These are phyloP conservation scores for Penium margaritaceum DNA, from an alignment of 139 green algal species.

Conservation along the genomic window DNA sequence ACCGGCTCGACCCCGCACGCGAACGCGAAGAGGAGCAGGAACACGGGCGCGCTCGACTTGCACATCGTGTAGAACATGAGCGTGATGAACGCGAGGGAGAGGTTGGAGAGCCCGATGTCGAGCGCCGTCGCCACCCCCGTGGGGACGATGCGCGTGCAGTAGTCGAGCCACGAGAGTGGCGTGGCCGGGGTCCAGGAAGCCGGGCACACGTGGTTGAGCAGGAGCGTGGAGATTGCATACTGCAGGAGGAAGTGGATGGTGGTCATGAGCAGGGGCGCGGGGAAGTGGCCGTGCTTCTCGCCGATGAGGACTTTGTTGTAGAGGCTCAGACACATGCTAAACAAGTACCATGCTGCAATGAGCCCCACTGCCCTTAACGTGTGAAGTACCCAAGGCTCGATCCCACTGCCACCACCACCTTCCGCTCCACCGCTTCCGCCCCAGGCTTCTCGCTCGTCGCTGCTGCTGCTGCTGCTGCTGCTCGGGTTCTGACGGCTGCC, in stretches of 20 bases:
- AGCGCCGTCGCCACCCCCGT: slow-evolving; percentile 74
- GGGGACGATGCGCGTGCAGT: slow-evolving; percentile 60
- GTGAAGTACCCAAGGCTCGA: too few species aligned
- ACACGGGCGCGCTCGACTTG: slow-evolving; percentile 66
- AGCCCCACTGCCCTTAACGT: too few species aligned
- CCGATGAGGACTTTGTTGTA: slow-evolving; percentile 41
- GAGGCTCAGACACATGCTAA: slow-evolving; percentile 24
- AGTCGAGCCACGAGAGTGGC: slow-evolving; percentile 21
- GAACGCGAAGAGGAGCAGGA: slow-evolving; percentile 88
- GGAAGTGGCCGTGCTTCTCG: slow-evolving; percentile 32
- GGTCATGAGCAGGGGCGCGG: slow-evolving; percentile 39
- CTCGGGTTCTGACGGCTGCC: too few species aligned
- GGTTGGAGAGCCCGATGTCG: slow-evolving; percentile 89
- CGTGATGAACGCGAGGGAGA: slow-evolving; percentile 57
- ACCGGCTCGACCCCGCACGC: slow-evolving; percentile 42
- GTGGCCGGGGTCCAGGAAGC: background rate
- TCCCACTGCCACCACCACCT: slow-evolving; percentile 10
- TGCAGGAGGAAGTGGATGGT: slow-evolving; percentile 43
- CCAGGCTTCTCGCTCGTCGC: too few species aligned
- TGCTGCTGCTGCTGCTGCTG: too few species aligned
- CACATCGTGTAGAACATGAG: slow-evolving; percentile 43
- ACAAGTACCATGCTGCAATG: slow-evolving; percentile 34
- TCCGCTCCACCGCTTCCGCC: too few species aligned
- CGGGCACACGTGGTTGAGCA: slow-evolving; percentile 18
- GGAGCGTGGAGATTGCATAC: slow-evolving; percentile 1